phyloP scores from a whole-genome alignment of 108 stramenopile species.

The Nitzschia sp. region DNA sequence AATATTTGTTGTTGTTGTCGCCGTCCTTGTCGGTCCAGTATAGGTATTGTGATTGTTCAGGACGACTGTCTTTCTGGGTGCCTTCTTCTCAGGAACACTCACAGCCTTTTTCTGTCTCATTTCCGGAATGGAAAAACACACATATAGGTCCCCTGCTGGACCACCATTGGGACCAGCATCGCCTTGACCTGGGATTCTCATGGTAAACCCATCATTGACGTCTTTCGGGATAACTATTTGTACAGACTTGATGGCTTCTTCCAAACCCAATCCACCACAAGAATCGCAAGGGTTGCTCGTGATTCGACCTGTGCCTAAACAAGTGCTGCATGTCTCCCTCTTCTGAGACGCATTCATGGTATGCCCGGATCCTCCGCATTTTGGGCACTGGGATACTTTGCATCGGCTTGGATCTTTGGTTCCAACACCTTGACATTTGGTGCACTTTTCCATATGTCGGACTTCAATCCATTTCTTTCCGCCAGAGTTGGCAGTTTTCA shows the following conservation, averaged over 20 bases:
- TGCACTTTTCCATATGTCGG: conserved; percentile 84
- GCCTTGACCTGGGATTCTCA: conserved; percentile 85
- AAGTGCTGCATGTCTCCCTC: neutral
- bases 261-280: neutral
- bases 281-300: neutral
- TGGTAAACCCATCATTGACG: conserved; percentile 85
- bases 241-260: conserved; percentile 18
- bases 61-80: too few species aligned
- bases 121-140: conserved; percentile 37
- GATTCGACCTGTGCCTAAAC: neutral
- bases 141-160: conserved; percentile 87
- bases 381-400: conserved; percentile 66
- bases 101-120: too few species aligned
- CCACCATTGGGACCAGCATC: conserved; percentile 90
- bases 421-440: conserved; percentile 77
- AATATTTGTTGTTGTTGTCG: too few species aligned
- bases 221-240: conserved; percentile 86
- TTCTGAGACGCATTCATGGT: conserved; percentile 77
- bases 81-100: too few species aligned
- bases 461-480: conserved; percentile 88
- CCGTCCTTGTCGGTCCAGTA: too few species aligned
- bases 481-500: conserved; percentile 89
- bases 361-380: conserved; percentile 84
- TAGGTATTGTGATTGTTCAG: too few species aligned
- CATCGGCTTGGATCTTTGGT: conserved; percentile 71